These are phyloP conservation scores for Talaromyces wortmannii DNA, from an alignment of 495 filamentous ascomycete species.

Conservation along the genomic window DNA sequence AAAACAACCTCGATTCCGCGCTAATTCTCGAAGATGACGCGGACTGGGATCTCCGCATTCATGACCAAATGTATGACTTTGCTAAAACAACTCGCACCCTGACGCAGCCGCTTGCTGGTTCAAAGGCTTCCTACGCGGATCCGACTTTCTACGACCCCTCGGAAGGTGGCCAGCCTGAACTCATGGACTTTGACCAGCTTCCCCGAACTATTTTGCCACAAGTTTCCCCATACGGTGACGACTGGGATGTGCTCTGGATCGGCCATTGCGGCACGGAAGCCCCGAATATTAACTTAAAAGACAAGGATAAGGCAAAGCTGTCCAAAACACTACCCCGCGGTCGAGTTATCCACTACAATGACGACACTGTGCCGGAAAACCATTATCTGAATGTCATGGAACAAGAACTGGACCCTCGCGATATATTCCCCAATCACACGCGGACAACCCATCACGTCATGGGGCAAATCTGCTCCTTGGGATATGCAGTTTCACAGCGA, in stretches of 20 bases:
- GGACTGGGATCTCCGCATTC: constrained; percentile 50
- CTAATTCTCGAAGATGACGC: constrained; percentile 52
- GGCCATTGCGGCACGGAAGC: constrained; percentile 37
- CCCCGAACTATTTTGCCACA: constrained; percentile 18
- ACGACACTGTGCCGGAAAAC: constrained; percentile 12
- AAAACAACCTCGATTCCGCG: constrained; percentile 37
- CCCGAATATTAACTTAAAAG: constrained; percentile 2
- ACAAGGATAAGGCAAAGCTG: constrained; percentile 3
- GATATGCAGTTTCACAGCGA: constrained; percentile 47
- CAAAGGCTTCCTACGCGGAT: constrained; percentile 7
- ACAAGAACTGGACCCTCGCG: constrained; percentile 2
- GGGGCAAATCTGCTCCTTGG: constrained; percentile 43
- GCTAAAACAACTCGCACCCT: constrained; percentile 30
- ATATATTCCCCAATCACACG: constrained; percentile 24
- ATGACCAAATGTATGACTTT: constrained; percentile 40
- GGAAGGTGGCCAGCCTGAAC: not conserved
- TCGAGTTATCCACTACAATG: constrained; percentile 8
- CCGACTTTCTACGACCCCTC: constrained; percentile 3
- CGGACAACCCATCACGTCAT: constrained; percentile 38
- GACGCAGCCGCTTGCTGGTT: constrained; percentile 17
- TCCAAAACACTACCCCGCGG: constrained; percentile 8
- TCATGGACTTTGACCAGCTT: constrained; percentile 8
- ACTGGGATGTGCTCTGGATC: constrained; percentile 53
- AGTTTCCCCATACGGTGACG: constrained; percentile 47
- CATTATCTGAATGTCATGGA: constrained; percentile 6